Evolutionary conservation across 192 early-diverging fungal species (phyloP), one percentile per base, ranked within the genome.

Genomic region (Podila clonocystis): DNA sequence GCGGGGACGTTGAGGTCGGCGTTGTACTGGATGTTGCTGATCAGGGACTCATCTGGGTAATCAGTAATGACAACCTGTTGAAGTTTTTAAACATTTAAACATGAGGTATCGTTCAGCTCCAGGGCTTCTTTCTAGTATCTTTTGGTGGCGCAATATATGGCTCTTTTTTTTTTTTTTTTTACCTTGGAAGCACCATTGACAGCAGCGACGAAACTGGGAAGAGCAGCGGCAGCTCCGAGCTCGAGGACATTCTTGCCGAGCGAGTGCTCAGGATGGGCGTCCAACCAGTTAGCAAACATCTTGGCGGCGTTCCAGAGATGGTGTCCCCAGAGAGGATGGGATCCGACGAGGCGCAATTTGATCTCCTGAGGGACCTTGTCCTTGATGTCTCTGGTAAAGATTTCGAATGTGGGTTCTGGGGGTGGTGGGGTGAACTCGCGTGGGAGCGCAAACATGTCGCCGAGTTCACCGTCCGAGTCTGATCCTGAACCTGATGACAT

Each of bases 231-330:
- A 6, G 94, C 93, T 1, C 96, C 95, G 12, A 97, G 83, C 79
- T 97, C 96, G 26, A 97, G 73, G 0, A 96, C 90, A 9, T 74
- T 84, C 67, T 94, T 95, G 55, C 82, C 82, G 3, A 61, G 34
- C 11, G 89, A 86, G 13, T 94, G 66, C 20, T 86, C 79, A 45
- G 91, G 90, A 66, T 92, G 83, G 38, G 84, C 64, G 68, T 98
- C 96, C 60, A 98, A 83, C 73, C 94, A 91, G 62, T 90, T 85
- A 33, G 95, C 89, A 87, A 97, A 89, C 34, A 88, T 88, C 74
- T 93, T 91, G 50, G 94, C 93, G 4, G 96, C 95, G 67, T 98
- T 98, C 96, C 96, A 98, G 31, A 98, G 87, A 52, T 91, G 83
- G 74, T 98, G 96, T 19, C 88, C 95, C 95, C 94, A 95, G 2